Base-by-base conservation (phyloP, 2,329 filamentous ascomycete genomes). In the Hymenoscyphus albidus region DNA sequence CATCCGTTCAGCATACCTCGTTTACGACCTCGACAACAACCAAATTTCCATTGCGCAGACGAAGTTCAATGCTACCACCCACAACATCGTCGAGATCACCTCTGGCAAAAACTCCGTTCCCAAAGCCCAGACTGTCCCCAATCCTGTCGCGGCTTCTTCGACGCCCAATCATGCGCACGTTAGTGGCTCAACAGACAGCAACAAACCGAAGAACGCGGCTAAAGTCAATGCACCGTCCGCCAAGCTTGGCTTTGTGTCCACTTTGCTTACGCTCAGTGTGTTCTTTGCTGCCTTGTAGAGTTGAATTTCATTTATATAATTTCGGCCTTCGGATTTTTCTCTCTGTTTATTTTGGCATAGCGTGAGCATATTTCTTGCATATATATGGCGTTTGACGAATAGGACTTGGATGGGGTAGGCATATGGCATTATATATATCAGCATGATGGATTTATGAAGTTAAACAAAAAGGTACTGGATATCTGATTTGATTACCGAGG, bases 11-110 rank as follows among this genome's bases (percentile, higher is more conserved):
- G 89, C 89, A 0, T 93, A 93, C 70, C 83, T 91, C 14, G 89
- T 93, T 12, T 92, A 90, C 74, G 89, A 92, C 74, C 79, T 92
- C 27, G 84, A 81, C 35, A 91, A 90, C 75, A 87, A 91, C 74
- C 81, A 89, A 76, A 87, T 92, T 69, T 88, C 86, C 1, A 77
- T 92, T 39, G 90, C 88, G 1, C 85, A 89, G 74, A 88, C 88
- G 18, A 83, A 81, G 60, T 88, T 86, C 75, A 85, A 89, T 72
- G 78, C 81, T 3, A 82, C 82, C 0, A 65, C 71, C 16, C 79
- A 79, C 5, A 80, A 80, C 59, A 76, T 89, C 16, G 69, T 80
- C 42, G 85, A 88, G 76, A 88, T 89, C 64, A 76, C 76, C 27
- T 77, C 76, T 12, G 84, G 83, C 6, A 75, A 76, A 13, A 71